Evolutionary conservation across 768 basidiomycete species (phyloP), one percentile per base, ranked within the genome.

Genomic region (Suillus occidentalis): DNA sequence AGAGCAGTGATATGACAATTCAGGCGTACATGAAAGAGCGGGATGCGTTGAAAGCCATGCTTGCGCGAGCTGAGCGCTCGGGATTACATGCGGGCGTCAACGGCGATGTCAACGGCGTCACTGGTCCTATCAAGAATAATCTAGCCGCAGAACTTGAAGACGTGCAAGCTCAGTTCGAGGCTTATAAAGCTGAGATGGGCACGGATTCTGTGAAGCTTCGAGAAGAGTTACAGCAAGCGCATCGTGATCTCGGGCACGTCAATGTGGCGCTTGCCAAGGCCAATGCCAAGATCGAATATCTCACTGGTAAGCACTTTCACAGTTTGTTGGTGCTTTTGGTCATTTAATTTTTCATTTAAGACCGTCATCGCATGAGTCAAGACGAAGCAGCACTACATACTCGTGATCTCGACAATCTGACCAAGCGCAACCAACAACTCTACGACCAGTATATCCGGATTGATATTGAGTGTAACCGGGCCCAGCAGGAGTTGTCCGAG

Each of bases 11-110:
- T 40, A 77, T 78, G n/a, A 82, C 88, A 53, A 88, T 93, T 49
- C 89, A 92, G 70, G 88, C 90, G 10, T 92, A 91, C 64, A 84
- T 90, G 77, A 92, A 92, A 76, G 97, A 99, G 77, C 81, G 94
- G 6, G 97, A 97, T 69, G 86, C 93, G 53, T 84, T 96, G 68
- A 89, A 87, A 70, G 83, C 84, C 45, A 85, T 97, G 83, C 81
- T 95, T 18, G 81, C 82, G 20, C 79, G 91, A 60, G 80, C 83
- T 16, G 81, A 85, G 69, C 72, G 70, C 49, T 60, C 52, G 60
- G 67, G 60, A 36, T 69, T 45, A 31, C 72, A 62, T 61, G 61
- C 52, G 8, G 58, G 70, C 4, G 42, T 74, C 50, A 79, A 80
- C 61, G 80, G 78, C 7, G 74, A 76, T 22, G 65, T 78, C 60